Base-by-base conservation (phyloP, 495 filamentous ascomycete genomes). In the Symbiotaphrina buchneri region DNA sequence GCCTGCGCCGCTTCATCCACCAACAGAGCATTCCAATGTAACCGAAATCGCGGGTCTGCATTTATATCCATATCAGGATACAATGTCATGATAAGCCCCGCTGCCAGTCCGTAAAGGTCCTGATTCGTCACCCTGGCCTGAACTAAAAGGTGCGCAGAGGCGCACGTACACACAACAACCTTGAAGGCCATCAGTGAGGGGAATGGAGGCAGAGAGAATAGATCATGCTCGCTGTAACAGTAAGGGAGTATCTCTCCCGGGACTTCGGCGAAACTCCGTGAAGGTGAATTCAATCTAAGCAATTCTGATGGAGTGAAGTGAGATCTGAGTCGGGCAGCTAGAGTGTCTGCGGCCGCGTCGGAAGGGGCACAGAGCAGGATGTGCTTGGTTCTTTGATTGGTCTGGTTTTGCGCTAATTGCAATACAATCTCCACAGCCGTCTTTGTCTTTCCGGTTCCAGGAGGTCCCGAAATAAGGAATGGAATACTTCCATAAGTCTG, bases 1-100 rank as follows among this genome's bases (percentile, higher is more conserved):
- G 61, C 60, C 45, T 66, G 62, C 31, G 62, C 62, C 15, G 65
- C 64, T 47, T 68, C 63, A 39, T 68, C 63, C 27, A 68, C 48
- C 3, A 68, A 40, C 8, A 68, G 49, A 17, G 59, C 61, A 20
- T 44, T 47, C 63, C 63, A 67, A 45, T 68, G 62, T 21, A 64
- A 41, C 34, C 26, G 41, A 21, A 19, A n/a, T n/a, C n/a, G n/a
- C 6, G 19, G 20, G 1, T 19, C 17, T 5, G 36, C 8, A n/a
- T 25, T 18, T 21, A 21, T 29, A n/a, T 11, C 14, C 2, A 36
- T 21, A 10, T 33, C 36, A 10, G 19, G 28, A 13, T 44, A 32
- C 8, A 44, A 11, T 23, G 36, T 8, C 27, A 15, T 7, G 7
- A 19, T 8, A 23, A 32, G 10, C 30, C 44, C 27, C 21, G 32